Evolutionary conservation across 2,329 filamentous ascomycete species (phyloP).

Genomic region (Phaeosphaeriaceae sp.): DNA sequence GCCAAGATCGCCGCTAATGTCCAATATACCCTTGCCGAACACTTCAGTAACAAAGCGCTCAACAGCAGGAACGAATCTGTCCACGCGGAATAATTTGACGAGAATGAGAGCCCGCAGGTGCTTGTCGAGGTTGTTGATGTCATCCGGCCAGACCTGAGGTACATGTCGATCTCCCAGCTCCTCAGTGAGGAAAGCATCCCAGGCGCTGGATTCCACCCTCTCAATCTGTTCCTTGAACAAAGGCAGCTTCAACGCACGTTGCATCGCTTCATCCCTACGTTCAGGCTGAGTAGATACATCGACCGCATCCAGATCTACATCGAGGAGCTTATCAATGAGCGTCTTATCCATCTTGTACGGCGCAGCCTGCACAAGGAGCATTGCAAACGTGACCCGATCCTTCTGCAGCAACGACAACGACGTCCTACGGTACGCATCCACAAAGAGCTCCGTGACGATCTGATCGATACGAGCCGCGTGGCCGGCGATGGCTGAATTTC

Average conservation of each 20-base stretch:
- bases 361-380: slow-evolving; percentile 94
- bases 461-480: slow-evolving; percentile 82
- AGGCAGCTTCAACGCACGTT: slow-evolving; percentile 70
- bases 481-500: slow-evolving; percentile 73
- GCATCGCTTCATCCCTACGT: slow-evolving; percentile 71
- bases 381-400: slow-evolving; percentile 90
- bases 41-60: slow-evolving; percentile 88
- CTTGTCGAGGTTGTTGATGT: slow-evolving; percentile 71
- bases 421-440: slow-evolving; percentile 92
- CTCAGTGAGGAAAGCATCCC: slow-evolving; percentile 83
- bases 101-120: slow-evolving; percentile 84
- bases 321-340: slow-evolving; percentile 85
- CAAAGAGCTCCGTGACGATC: slow-evolving; percentile 89
- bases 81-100: slow-evolving; percentile 92
- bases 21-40: slow-evolving; percentile 82
- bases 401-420: slow-evolving; percentile 90
- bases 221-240: slow-evolving; percentile 77
- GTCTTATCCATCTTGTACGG: slow-evolving; percentile 94
- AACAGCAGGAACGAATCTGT: slow-evolving; percentile 90
- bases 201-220: slow-evolving; percentile 66
- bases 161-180: slow-evolving; percentile 87
- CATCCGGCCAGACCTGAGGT: slow-evolving; percentile 75
- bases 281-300: slow-evolving; percentile 76
- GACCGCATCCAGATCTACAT: slow-evolving; percentile 74
- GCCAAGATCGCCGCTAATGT: slow-evolving; percentile 83